A percentile compares a stretch with the other conserved stretches of the same genome.
These are phyloP conservation scores for Apostasia ramifera DNA, from an alignment of 106 monocot genomes.

Conservation along the genomic window DNA sequence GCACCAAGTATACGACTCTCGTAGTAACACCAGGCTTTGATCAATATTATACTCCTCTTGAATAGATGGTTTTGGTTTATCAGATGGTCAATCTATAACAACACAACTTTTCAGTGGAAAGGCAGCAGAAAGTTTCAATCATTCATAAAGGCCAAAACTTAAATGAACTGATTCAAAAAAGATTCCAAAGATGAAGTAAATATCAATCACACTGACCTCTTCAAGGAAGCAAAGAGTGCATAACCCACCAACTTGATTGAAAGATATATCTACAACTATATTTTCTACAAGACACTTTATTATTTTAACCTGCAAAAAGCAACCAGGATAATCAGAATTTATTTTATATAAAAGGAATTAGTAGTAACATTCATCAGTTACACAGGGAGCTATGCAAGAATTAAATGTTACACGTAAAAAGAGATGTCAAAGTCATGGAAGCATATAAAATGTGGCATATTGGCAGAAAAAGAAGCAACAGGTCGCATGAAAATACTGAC, in stretches of 20 bases:
- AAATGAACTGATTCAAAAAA: background rate
- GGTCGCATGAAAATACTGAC: background rate
- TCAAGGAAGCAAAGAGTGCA: slow-evolving; percentile 96
- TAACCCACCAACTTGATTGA: slow-evolving; percentile 93
- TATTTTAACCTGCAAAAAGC: slow-evolving; percentile 77
- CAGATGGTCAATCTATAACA: slow-evolving; percentile 64
- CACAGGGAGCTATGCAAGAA: background rate
- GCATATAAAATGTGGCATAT: background rate
- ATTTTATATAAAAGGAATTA: background rate
- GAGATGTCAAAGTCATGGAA: background rate
- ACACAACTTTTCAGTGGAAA: background rate
- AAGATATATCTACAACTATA: slow-evolving; percentile 96
- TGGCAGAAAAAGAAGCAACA: background rate
- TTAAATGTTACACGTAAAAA: background rate
- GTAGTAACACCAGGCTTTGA: slow-evolving; percentile 94
- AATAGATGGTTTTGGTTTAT: slow-evolving; percentile 79
- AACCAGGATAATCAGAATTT: slow-evolving; percentile 9
- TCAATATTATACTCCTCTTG: slow-evolving; percentile 94
- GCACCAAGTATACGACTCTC: slow-evolving; percentile 95
- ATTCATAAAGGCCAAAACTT: background rate
- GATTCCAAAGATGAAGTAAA: slow-evolving; percentile 6
- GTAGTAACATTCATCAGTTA: too few relatives aligned
- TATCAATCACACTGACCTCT: slow-evolving; percentile 38
- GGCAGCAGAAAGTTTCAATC: background rate
- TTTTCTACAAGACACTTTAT: slow-evolving; percentile 93